Evolutionary conservation across 257 asterid genomes (phyloP), one percentile per base, ranked within the genome.

Genomic region (Schizonepeta tenuifolia): DNA sequence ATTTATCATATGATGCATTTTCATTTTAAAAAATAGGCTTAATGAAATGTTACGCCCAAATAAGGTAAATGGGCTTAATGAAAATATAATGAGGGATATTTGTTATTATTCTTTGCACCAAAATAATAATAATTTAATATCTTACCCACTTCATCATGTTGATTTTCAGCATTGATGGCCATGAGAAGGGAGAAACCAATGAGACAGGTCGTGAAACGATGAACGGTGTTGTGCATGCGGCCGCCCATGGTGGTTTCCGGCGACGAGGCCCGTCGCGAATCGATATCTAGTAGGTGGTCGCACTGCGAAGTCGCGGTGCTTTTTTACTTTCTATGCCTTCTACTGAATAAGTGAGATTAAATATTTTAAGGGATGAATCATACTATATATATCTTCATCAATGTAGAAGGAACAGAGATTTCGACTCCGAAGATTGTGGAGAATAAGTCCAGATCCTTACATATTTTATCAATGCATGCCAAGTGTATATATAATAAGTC

Each of bases 91-190:
- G n/a, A n/a, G n/a, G n/a, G n/a, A n/a, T n/a, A n/a, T n/a, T n/a
- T n/a, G n/a, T n/a, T n/a, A n/a, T n/a, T n/a, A n/a, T n/a, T n/a
- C n/a, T n/a, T n/a, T 21, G 21, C 58, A 51, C 28, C 26, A 18
- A 55, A 55, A 9, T 51, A 28, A 31, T 5, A 15, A 26, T n/a
- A 38, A 57, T 35, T 26, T 47, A 7, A 41, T 6, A 15, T 75
- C 79, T 69, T 85, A 85, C 85, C 77, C 4, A 60, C 78, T 82
- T 77, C 82, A 49, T 22, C 15, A 9, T 20, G 20, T 10, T 61
- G 13, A 9, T n/a, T 6, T 6, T 46, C n/a, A 56, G 78, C 82
- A 58, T 64, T 71, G 36, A 72, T 73, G 47, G 31, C 67, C 13
- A 70, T 24, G 41, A 77, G 66, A 59, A 66, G 22, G n/a, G 78